phyloP scores from a whole-genome alignment of 805 yeast species.

The Ogataea parapolymorpha region DNA sequence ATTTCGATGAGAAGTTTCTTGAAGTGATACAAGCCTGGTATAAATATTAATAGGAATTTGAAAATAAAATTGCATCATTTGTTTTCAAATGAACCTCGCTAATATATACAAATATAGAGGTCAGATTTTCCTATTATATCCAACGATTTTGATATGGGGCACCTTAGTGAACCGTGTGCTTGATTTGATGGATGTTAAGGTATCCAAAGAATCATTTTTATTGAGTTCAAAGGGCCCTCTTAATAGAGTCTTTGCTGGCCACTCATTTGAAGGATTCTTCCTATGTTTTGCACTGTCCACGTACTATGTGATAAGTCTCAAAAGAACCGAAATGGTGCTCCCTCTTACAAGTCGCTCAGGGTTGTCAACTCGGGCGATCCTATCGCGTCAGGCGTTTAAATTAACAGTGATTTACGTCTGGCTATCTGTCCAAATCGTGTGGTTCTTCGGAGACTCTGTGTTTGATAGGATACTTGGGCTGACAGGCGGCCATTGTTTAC shows the following conservation, averaged over 20 bases:
- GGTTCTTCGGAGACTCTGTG: conserved; percentile 35
- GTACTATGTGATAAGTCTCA: conserved; percentile 7
- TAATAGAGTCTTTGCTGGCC: conserved; percentile 29
- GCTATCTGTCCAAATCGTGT: conserved; percentile 24
- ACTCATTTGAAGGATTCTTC: conserved; percentile 28
- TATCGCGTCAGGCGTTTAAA: conserved; percentile 19
- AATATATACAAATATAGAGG: background rate
- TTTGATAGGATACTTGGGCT: conserved; percentile 32
- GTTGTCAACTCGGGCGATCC: background rate
- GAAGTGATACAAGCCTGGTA: background rate
- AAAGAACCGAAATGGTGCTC: conserved; percentile 4
- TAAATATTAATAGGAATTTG: conserved; percentile 1
- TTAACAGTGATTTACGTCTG: conserved; percentile 19
- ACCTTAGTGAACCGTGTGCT: conserved; percentile 6
- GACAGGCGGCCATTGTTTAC: conserved; percentile 40
- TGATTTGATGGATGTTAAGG: background rate
- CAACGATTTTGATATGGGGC: conserved; percentile 15
- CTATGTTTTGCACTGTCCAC: conserved; percentile 11
- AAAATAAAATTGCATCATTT: background rate
- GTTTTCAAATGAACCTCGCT: background rate
- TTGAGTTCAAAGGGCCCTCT: conserved; percentile 25
- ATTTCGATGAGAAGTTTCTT: conserved; percentile 18
- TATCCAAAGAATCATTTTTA: conserved; percentile 14
- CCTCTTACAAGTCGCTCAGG: background rate
- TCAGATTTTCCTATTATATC: conserved; percentile 14